Conservation (phyloP, 2,329 filamentous ascomycete species). For the Niveomyces coronatus region DNA sequence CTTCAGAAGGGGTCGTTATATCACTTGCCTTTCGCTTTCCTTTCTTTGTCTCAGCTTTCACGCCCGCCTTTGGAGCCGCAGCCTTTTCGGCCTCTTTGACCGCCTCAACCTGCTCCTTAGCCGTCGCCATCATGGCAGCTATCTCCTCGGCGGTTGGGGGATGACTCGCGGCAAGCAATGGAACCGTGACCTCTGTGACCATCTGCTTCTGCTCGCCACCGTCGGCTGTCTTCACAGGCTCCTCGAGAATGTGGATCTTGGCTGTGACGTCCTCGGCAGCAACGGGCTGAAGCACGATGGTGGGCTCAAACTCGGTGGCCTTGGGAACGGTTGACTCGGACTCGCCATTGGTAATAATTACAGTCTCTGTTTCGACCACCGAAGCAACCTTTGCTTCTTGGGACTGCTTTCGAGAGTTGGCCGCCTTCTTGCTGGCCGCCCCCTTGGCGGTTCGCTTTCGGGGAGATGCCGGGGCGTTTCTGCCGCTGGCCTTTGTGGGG, state of each 20-base stretch:
- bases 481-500: conserved; percentile 37
- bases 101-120: conserved; percentile 77
- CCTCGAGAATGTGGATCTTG: conserved; percentile 60
- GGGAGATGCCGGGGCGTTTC: conserved; percentile 39
- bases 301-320: conserved; percentile 39
- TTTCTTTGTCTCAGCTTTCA: conserved; percentile 39
- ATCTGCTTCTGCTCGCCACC: conserved; percentile 61
- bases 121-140: conserved; percentile 72
- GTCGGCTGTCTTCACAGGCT: conserved; percentile 40
- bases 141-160: conserved; percentile 69
- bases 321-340: conserved; percentile 31
- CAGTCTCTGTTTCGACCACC: too few species aligned
- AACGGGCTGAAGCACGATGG: conserved; percentile 37
- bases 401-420: too few species aligned
- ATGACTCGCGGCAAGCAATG: conserved; percentile 46
- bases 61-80: conserved; percentile 24
- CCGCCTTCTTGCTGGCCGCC: conserved; percentile 25
- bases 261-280: conserved; percentile 48
- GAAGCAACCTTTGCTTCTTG: too few species aligned
- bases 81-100: conserved; percentile 36
- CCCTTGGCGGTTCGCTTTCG: conserved; percentile 42
- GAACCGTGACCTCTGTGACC: conserved; percentile 66
- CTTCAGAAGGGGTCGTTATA: conserved; percentile 55
- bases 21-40: conserved; percentile 68
- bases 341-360: conserved; percentile 21